phyloP scores from a whole-genome alignment of 495 filamentous ascomycete species.

The Aspergillus heteromorphus region DNA sequence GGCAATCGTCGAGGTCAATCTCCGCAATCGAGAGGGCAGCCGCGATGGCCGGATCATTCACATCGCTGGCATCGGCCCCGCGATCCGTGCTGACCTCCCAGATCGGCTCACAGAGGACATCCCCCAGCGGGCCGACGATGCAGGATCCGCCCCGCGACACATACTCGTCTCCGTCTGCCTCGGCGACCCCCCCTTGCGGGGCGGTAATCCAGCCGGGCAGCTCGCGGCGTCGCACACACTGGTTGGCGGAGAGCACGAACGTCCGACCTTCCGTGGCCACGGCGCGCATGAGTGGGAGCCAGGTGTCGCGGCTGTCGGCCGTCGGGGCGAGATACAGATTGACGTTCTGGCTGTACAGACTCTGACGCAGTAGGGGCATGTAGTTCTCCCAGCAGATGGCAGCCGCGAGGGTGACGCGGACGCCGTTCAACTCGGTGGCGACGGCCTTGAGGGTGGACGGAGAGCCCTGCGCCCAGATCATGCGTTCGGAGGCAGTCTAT shows the following conservation, averaged over 20 bases:
- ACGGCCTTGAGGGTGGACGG: constrained; percentile 76
- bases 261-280: constrained; percentile 74
- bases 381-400: constrained; percentile 98
- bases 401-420: constrained; percentile 70
- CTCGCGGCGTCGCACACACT: constrained; percentile 60
- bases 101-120: constrained; percentile 71
- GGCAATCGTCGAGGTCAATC: constrained; percentile 60
- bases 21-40: constrained; percentile 42
- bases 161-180: constrained; percentile 6
- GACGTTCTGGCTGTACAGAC: constrained; percentile 85
- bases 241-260: constrained; percentile 84
- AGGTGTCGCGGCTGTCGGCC: constrained; percentile 79
- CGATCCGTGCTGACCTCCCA: constrained; percentile 68
- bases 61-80: constrained; percentile 12
- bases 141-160: constrained; percentile 65
- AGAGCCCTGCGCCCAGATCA: constrained; percentile 88
- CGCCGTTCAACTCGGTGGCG: constrained; percentile 70
- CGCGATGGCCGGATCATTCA: neutral
- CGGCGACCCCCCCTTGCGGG: constrained; percentile 5
- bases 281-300: constrained; percentile 77
- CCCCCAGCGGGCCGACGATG: constrained; percentile 74
- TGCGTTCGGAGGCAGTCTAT: constrained; percentile 71
- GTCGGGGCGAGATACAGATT: constrained; percentile 92
- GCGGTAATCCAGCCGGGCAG: constrained; percentile 52
- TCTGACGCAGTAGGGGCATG: constrained; percentile 80